Evolutionary conservation across 495 filamentous ascomycete species (phyloP).

Genomic region (Aspergillus egyptiacus): DNA sequence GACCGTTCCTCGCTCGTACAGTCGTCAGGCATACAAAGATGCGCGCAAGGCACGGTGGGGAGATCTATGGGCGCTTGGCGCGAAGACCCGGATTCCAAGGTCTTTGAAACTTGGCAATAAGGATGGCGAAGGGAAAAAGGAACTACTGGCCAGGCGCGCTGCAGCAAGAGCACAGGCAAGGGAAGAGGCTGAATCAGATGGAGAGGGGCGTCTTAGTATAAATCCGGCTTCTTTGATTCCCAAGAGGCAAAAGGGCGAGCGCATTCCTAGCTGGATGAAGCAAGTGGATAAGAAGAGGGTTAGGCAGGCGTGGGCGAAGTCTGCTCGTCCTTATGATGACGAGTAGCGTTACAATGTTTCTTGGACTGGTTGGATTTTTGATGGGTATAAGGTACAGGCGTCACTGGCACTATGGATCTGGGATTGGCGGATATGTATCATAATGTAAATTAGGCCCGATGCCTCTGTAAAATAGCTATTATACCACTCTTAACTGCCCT

Average conservation of each 20-base stretch:
- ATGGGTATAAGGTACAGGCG: neutral
- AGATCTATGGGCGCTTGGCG: conserved; percentile 91
- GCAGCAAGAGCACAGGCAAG: conserved; percentile 25
- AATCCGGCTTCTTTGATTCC: conserved; percentile 19
- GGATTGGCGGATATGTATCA: conserved; percentile 12
- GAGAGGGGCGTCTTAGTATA: neutral
- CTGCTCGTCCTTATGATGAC: no score
- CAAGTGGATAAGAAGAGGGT: conserved; percentile 39
- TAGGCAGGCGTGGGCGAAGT: conserved; percentile 38
- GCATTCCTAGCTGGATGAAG: conserved; percentile 45
- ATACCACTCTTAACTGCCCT: conserved; percentile 8
- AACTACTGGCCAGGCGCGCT: conserved; percentile 35
- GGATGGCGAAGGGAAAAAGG: conserved; percentile 50
- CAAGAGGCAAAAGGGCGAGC: conserved; percentile 34
- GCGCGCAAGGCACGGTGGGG: conserved; percentile 89
- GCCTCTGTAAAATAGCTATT: conserved; percentile 10
- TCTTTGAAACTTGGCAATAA: conserved; percentile 57
- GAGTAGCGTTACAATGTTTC: conserved; percentile 17
- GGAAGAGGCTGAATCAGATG: conserved; percentile 19
- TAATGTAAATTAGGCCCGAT: conserved; percentile 17
- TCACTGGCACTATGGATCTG: neutral
- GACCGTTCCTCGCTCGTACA: conserved; percentile 78
- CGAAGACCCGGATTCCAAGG: conserved; percentile 69
- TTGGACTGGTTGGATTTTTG: neutral
- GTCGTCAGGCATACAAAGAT: conserved; percentile 76